Conservation (phyloP, 768 basidiomycete genomes). For the Hirschioporus abietinus region DNA sequence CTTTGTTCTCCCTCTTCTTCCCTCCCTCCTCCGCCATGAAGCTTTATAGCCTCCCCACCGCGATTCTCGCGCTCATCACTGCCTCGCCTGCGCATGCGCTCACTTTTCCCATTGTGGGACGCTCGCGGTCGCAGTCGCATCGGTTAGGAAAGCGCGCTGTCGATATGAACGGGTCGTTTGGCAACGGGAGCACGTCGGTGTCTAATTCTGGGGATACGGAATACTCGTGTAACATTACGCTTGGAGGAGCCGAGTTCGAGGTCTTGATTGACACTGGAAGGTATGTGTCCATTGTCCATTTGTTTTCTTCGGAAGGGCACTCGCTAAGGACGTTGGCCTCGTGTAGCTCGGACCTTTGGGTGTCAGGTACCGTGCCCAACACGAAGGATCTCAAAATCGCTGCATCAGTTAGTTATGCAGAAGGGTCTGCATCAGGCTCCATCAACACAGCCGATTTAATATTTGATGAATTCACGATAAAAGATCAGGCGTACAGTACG, state of each 20-base stretch:
- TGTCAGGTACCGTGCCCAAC: slow-evolving; percentile 20
- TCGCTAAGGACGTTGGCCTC: background rate
- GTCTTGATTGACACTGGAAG: slow-evolving; percentile 30
- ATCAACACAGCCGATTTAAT: slow-evolving; percentile 22
- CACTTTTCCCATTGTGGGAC: background rate
- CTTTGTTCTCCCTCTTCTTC: background rate
- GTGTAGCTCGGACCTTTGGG: slow-evolving; percentile 26
- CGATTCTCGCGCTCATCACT: background rate
- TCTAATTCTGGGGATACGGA: slow-evolving; percentile 19
- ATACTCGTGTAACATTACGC: slow-evolving; percentile 25
- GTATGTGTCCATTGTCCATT: slow-evolving; percentile 15
- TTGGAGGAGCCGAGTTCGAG: slow-evolving; percentile 19
- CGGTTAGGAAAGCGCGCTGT: background rate
- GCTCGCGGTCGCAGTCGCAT: background rate
- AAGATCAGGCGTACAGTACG: slow-evolving; percentile 24
- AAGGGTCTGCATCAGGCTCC: slow-evolving; percentile 19
- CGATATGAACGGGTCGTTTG: slow-evolving; percentile 3
- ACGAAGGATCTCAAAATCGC: slow-evolving; percentile 18
- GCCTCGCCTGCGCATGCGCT: background rate
- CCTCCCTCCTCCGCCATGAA: slow-evolving; percentile 1
- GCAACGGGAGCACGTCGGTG: slow-evolving; percentile 1
- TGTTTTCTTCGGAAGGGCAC: background rate
- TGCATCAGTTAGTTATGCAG: slow-evolving; percentile 19
- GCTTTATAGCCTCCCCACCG: background rate
- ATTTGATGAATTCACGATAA: slow-evolving; percentile 21